Evolutionary conservation across 495 filamentous ascomycete genomes (phyloP).

Genomic region (Lindgomyces ingoldianus): DNA sequence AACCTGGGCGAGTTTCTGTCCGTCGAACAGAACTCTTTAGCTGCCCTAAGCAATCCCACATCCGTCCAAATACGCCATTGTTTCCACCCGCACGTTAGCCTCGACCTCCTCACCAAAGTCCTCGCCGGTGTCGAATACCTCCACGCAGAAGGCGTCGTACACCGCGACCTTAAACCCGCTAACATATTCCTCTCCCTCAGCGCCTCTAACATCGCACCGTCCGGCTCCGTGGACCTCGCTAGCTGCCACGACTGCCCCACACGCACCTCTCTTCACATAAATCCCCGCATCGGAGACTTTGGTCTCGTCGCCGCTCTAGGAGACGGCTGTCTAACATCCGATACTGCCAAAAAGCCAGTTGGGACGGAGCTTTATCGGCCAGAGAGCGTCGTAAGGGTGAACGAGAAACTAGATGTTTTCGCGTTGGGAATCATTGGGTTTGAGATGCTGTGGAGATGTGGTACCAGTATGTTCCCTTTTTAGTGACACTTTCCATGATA

Average conservation of each 20-base stretch:
- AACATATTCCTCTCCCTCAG: conserved; percentile 51
- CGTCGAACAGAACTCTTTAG: conserved; percentile 11
- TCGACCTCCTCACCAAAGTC: conserved; percentile 44
- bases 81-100: conserved; percentile 44
- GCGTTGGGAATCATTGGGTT: conserved; percentile 47
- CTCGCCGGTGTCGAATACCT: conserved; percentile 46
- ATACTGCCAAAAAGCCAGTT: conserved; percentile 27
- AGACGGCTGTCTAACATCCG: conserved; percentile 7
- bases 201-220: conserved; percentile 13
- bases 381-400: not conserved
- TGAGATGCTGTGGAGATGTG: conserved; percentile 44
- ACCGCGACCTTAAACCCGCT: conserved; percentile 53
- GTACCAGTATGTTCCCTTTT: conserved; percentile 29
- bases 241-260: conserved; percentile 42
- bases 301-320: conserved; percentile 43
- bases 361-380: conserved; percentile 49
- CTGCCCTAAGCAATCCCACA: no score
- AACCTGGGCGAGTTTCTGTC: conserved; percentile 46
- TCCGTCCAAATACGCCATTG: conserved; percentile 42
- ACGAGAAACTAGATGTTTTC: conserved; percentile 47
- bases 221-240: conserved; percentile 42
- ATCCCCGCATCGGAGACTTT: conserved; percentile 45
- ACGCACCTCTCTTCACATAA: conserved; percentile 26
- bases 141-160: conserved; percentile 44
- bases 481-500: not conserved